phyloP scores from a whole-genome alignment of 2,329 filamentous ascomycete genomes.

The Penicillium sp. region DNA sequence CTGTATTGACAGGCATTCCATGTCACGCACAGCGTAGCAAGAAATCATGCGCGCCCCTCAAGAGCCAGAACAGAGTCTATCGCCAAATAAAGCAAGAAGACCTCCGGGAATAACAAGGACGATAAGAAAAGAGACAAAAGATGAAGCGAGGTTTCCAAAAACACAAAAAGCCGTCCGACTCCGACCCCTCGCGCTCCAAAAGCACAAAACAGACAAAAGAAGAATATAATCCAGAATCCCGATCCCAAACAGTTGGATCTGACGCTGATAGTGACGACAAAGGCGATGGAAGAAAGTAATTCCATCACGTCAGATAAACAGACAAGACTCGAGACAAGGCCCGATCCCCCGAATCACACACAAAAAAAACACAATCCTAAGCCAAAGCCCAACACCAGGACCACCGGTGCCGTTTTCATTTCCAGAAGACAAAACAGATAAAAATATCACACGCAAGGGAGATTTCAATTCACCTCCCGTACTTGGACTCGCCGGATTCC shows the following conservation, averaged over 20 bases:
- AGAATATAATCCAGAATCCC: conserved; percentile 7
- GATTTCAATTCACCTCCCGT: background rate
- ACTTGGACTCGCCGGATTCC: background rate
- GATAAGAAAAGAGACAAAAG: background rate
- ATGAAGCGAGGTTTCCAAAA: conserved; percentile 6
- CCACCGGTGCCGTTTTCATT: background rate
- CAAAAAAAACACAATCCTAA: background rate
- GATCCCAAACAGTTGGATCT: conserved; percentile 9
- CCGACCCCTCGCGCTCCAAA: conserved; percentile 19
- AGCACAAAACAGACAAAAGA: conserved; percentile 11
- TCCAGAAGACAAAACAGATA: background rate
- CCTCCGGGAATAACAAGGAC: background rate
- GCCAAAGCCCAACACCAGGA: conserved; percentile 1
- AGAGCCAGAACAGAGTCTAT: conserved; percentile 26
- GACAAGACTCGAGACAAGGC: conserved; percentile 1
- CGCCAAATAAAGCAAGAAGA: conserved; percentile 12
- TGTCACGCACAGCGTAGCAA: conserved; percentile 3
- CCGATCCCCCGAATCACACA: background rate
- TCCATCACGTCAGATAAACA: background rate
- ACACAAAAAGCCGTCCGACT: conserved; percentile 19
- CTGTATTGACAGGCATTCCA: background rate
- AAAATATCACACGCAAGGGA: background rate
- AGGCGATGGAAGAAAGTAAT: background rate
- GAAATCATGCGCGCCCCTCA: conserved; percentile 14
- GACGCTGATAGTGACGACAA: background rate